Evolutionary conservation across 495 filamentous ascomycete species (phyloP), one percentile per base, ranked within the genome.

Genomic region (Penicillium goetzii): DNA sequence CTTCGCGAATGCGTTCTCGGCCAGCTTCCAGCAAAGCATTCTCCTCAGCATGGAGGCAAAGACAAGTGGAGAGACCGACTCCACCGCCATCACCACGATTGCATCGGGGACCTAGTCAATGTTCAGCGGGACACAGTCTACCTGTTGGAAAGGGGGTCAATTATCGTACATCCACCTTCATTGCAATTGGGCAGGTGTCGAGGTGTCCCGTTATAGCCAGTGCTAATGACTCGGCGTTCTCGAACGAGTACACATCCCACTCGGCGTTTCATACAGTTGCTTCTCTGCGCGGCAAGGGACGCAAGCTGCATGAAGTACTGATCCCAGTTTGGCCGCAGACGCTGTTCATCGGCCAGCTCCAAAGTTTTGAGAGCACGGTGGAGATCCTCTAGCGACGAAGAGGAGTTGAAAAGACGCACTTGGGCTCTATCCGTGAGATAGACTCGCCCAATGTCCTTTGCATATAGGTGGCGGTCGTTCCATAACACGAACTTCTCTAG

Each of bases 131-230:
- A 25, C n/a, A 23, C 9, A 25, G 19, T 21, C n/a, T 17, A 45
- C 41, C 0, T 11, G n/a, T 23, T 4, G 4, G n/a, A 34, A 36
- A 32, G 26, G 23, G 34, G 34, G 17, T 19, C n/a, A 40, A 7
- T 23, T 14, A 21, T 69, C 83, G 61, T 77, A 88, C 95, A 99
- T 62, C 95, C 95, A 63, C 95, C 95, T 74, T 96, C 92, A 63
- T 89, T 93, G 77, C 95, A 99, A 70, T 99, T 99, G 56, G 72
- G 81, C 62, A 97, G 78, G 50, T 92, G 86, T 43, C 95, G 82
- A 3, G 95, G 93, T 12, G 95, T 97, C 38, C 95, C 95, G 76
- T 99, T 99, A 74, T 99, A 99, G n/a, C 95, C 95, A 0, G 95
- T 98, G 65, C 89, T 90, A 43, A 98, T 92, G 60, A 99, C 95